Percentiles rank a stretch among this genome's conserved stretches.
Conservation (phyloP, 2,329 filamentous ascomycete genomes). For the Colletotrichum brevisporum region DNA sequence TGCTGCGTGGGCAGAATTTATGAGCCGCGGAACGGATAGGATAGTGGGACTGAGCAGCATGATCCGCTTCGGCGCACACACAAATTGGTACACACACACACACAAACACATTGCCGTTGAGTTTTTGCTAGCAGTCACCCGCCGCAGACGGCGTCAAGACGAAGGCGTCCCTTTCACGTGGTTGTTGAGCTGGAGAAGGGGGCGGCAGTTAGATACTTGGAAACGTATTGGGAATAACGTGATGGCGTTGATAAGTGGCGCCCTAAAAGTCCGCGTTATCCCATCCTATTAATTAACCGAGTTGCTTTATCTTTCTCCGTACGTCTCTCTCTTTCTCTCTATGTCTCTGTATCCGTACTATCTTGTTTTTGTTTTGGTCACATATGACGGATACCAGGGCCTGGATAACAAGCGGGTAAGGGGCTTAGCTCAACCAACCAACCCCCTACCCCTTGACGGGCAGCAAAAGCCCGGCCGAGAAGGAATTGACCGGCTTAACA, state of each 20-base stretch:
- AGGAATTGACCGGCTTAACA: neutral
- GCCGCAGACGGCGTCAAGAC: conserved; percentile 10
- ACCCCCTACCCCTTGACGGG: no score
- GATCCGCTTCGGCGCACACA: conserved; percentile 32
- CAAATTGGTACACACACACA: neutral
- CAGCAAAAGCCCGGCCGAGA: conserved; percentile 2
- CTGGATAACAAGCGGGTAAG: conserved; percentile 6
- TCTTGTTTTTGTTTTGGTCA: neutral
- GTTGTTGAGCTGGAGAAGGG: neutral
- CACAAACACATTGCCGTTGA: conserved; percentile 12
- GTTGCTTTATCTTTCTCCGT: neutral
- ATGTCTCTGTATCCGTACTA: no score
- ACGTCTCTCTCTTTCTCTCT: no score
- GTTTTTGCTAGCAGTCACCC: conserved; percentile 5
- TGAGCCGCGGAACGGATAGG: conserved; percentile 16
- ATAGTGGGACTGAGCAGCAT: conserved; percentile 34
- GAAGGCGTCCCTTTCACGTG: conserved; percentile 10
- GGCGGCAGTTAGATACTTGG: no score
- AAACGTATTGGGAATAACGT: neutral
- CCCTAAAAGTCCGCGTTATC: neutral
- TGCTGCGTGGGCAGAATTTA: conserved; percentile 40
- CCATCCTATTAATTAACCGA: neutral
- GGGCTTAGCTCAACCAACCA: conserved; percentile 1
- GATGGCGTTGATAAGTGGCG: neutral
- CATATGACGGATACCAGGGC: conserved; percentile 2